These are phyloP conservation scores for Ganoderma sinense DNA, from an alignment of 1,284 basidiomycete species.

Conservation along the genomic window DNA sequence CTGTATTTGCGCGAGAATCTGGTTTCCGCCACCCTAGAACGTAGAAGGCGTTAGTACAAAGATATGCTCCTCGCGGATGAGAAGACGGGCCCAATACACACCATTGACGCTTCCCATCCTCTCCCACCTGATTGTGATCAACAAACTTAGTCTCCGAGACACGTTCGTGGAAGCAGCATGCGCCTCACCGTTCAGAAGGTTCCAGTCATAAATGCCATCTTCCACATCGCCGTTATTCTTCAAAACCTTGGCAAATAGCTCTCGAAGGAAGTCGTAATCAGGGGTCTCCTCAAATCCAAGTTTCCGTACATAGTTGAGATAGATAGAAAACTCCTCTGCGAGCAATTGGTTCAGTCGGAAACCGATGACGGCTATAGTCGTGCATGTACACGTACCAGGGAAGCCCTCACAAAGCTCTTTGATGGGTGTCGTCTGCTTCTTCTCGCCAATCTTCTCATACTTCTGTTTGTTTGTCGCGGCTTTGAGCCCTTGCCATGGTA, in stretches of 20 bases:
- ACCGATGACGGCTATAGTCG: background rate
- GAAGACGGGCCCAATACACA: conserved; percentile 45
- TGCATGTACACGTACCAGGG: conserved; percentile 66
- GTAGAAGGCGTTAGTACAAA: conserved; percentile 37
- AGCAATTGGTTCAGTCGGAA: conserved; percentile 12
- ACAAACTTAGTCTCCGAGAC: conserved; percentile 18
- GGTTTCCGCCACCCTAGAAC: conserved; percentile 47
- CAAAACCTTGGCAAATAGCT: conserved; percentile 91
- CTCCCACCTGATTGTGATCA: conserved; percentile 69
- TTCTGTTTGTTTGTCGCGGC: conserved; percentile 98
- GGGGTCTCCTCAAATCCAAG: conserved; percentile 94
- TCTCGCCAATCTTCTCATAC: conserved; percentile 99
- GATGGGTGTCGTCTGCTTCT: conserved; percentile 97
- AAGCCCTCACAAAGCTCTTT: conserved; percentile 94
- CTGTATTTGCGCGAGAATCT: conserved; percentile 68
- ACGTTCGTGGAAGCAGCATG: conserved; percentile 20
- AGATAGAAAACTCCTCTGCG: conserved; percentile 88
- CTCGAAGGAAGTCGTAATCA: conserved; percentile 95
- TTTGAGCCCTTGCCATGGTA: conserved; percentile 97
- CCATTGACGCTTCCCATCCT: conserved; percentile 91
- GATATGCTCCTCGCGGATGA: conserved; percentile 23
- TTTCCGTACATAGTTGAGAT: conserved; percentile 89
- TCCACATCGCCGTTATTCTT: conserved; percentile 90
- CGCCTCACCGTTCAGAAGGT: conserved; percentile 74
- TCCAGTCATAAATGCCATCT: conserved; percentile 93